phyloP scores from a whole-genome alignment of 116 monocot genomes.

The Papilionanthe hybrid region DNA sequence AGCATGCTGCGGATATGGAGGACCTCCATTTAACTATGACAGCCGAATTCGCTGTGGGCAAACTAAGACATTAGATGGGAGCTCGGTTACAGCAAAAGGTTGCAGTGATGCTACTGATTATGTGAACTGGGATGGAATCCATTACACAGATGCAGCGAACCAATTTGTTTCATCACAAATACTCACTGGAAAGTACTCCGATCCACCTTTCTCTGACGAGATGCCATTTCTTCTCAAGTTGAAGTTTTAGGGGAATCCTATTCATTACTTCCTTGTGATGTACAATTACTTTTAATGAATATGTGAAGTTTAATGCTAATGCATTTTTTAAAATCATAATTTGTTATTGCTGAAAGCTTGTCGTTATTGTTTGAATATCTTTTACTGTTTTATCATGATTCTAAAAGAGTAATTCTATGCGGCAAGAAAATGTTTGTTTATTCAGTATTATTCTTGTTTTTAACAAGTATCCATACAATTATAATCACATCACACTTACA shows the following conservation, averaged over 20 bases:
- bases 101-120: slow-evolving; percentile 61
- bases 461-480: no score
- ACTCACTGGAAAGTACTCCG: slow-evolving; percentile 84
- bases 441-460: no score
- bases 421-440: no score
- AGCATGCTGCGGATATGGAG: slow-evolving; percentile 85
- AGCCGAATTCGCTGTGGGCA: slow-evolving; percentile 65
- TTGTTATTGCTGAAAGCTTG: no score
- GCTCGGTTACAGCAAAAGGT: slow-evolving; percentile 45
- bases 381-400: no score
- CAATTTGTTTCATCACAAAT: slow-evolving; percentile 70
- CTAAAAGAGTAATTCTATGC: no score
- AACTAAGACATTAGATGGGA: slow-evolving; percentile 71
- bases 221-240: slow-evolving; percentile 80
- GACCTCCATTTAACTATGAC: slow-evolving; percentile 76
- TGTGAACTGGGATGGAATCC: slow-evolving; percentile 94
- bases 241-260: slow-evolving; percentile 27
- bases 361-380: no score
- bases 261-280: neutral
- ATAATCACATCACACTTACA: no score
- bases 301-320: neutral
- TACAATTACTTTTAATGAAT: neutral
- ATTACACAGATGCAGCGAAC: slow-evolving; percentile 94
- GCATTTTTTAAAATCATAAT: no score
- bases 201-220: slow-evolving; percentile 64